A percentile compares a stretch with the other conserved stretches of the same genome.
Evolutionary conservation across 495 filamentous ascomycete species (phyloP).

Genomic region (Penicillium herquei): DNA sequence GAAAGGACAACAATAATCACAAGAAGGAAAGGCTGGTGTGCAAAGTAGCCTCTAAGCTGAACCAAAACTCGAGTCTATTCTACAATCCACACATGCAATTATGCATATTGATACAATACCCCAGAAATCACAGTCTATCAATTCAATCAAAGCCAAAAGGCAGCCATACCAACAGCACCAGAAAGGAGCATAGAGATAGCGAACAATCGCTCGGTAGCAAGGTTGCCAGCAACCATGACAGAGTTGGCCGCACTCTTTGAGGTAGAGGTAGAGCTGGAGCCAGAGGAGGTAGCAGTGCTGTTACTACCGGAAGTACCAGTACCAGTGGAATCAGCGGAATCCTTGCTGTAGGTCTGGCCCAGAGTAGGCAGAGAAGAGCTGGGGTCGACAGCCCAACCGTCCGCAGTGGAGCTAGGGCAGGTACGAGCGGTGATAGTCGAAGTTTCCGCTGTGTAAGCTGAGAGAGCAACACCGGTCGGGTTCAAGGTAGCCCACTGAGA

Average conservation of each 20-base stretch:
- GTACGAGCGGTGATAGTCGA: conserved; percentile 52
- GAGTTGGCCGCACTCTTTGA: conserved; percentile 23
- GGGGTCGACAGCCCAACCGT: conserved; percentile 71
- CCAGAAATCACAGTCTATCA: background rate
- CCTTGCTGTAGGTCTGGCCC: conserved; percentile 41
- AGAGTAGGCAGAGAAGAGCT: conserved; percentile 67
- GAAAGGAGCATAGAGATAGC: conserved; percentile 21
- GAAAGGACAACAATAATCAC: conserved; percentile 3
- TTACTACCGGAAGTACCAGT: conserved; percentile 1
- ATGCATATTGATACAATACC: conserved; percentile 25
- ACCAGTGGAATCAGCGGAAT: conserved; percentile 2
- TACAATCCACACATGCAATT: conserved; percentile 1
- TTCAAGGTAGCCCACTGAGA: conserved; percentile 70
- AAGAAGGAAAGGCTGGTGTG: conserved; percentile 12
- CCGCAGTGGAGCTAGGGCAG: conserved; percentile 68
- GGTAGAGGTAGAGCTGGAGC: conserved; percentile 13
- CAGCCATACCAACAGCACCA: conserved; percentile 19
- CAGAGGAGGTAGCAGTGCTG: conserved; percentile 5
- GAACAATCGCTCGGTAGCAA: conserved; percentile 23
- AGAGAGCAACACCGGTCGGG: conserved; percentile 64
- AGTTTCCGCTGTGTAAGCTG: conserved; percentile 60
- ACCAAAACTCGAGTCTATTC: conserved; percentile 10
- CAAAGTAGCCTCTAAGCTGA: background rate
- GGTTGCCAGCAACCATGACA: conserved; percentile 11
- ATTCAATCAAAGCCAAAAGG: conserved; percentile 23